Evolutionary conservation across 345 rosid genomes (phyloP).

Genomic region (Fremontodendron californicum): DNA sequence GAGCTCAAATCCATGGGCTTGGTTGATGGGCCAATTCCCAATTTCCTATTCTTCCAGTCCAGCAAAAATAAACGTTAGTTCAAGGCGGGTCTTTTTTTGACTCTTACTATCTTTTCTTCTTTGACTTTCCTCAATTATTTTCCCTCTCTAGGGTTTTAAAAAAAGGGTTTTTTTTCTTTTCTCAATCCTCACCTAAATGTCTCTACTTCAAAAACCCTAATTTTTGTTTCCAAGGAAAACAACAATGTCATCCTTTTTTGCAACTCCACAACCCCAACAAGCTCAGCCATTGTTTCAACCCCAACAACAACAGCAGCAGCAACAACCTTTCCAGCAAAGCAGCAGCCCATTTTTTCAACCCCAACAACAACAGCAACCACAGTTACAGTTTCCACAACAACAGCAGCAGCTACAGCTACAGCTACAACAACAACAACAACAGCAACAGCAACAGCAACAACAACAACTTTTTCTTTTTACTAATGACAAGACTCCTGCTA

Average conservation of each 20-base stretch:
- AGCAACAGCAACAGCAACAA: conserved; percentile 39
- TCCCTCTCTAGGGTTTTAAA: conserved; percentile 6
- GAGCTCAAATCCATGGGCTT: too few species aligned
- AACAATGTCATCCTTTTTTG: conserved; percentile 63
- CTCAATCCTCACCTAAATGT: background rate
- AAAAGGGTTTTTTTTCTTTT: background rate
- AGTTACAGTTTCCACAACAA: conserved; percentile 19
- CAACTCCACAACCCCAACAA: conserved; percentile 71
- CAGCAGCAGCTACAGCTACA: conserved; percentile 35
- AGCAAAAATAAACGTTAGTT: too few species aligned
- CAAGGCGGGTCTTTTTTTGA: too few species aligned
- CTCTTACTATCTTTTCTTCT: too few species aligned
- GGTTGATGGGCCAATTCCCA: too few species aligned
- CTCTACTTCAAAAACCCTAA: background rate
- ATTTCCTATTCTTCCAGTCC: too few species aligned
- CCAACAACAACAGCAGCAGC: conserved; percentile 42
- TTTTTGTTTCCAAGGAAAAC: background rate
- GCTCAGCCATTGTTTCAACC: conserved; percentile 35
- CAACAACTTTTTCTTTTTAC: conserved; percentile 75
- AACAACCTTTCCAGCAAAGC: conserved; percentile 38
- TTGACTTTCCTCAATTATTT: background rate
- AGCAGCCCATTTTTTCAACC: conserved; percentile 36
- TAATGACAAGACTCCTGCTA: conserved; percentile 84
- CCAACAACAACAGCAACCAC: conserved; percentile 33
- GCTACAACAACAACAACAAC: too few species aligned